A percentile compares a stretch with the other conserved stretches of the same genome.
These are phyloP conservation scores for Wickerhamiella sergipiensis DNA, from an alignment of 805 yeast species.

Conservation along the genomic window DNA sequence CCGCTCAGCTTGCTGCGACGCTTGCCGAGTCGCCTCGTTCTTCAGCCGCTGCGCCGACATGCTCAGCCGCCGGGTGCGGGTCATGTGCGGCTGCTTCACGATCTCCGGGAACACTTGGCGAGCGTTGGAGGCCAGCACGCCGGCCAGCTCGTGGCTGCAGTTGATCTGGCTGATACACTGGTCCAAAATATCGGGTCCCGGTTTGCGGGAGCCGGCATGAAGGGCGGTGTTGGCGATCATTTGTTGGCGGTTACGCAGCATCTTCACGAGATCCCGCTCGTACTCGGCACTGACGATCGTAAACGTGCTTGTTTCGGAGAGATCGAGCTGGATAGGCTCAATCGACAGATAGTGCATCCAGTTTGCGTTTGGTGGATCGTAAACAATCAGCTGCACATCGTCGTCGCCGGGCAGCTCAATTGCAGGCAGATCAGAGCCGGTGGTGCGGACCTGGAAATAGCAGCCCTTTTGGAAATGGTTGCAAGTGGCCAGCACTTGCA, in stretches of 20 bases:
- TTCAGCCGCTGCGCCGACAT: constrained; percentile 10
- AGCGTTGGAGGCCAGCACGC: constrained; percentile 17
- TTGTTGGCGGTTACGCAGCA: background rate
- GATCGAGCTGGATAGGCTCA: constrained; percentile 54
- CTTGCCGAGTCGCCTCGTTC: constrained; percentile 2
- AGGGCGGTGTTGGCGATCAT: constrained; percentile 12
- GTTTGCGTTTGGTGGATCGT: constrained; percentile 55
- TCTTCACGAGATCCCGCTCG: constrained; percentile 7
- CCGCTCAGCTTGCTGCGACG: constrained; percentile 3
- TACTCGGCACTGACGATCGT: constrained; percentile 6
- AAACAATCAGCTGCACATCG: constrained; percentile 32
- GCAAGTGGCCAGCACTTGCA: constrained; percentile 11
- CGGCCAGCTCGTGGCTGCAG: constrained; percentile 24
- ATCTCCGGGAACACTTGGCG: constrained; percentile 17
- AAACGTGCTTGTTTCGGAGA: constrained; percentile 16
- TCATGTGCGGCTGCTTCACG: constrained; percentile 5
- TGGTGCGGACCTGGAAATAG: background rate
- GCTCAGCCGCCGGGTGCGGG: constrained; percentile 15
- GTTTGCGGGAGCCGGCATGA: constrained; percentile 13
- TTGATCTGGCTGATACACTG: constrained; percentile 25
- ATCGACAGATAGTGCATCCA: constrained; percentile 66
- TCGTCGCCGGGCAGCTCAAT: background rate
- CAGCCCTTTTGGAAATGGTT: constrained; percentile 5
- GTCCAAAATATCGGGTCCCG: constrained; percentile 4
- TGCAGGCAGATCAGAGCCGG: background rate